phyloP scores from a whole-genome alignment of 768 basidiomycete genomes.

The Pulveroboletus frians region DNA sequence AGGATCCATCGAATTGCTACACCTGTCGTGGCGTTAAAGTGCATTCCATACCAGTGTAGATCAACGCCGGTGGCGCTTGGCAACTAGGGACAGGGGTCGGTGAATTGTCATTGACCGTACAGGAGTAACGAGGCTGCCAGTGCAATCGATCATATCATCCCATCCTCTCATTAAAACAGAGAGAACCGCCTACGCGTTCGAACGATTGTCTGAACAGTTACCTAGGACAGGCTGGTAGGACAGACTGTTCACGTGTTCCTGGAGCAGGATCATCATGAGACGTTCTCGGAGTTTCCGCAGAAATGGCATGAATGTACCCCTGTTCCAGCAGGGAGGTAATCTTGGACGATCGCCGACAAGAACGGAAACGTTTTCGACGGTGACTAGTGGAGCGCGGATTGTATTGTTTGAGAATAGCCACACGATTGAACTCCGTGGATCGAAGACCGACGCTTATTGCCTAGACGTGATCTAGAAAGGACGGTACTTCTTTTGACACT shows the following conservation, averaged over 20 bases:
- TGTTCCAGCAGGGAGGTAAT: not conserved
- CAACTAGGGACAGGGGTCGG: not conserved
- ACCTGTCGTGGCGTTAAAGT: not conserved
- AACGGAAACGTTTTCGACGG: not conserved
- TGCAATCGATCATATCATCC: not conserved
- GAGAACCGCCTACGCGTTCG: not conserved
- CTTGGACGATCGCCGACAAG: conserved; percentile 1
- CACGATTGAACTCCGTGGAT: not conserved
- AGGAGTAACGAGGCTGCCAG: not conserved
- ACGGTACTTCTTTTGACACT: not conserved
- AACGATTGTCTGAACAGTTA: not conserved
- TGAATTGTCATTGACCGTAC: not conserved
- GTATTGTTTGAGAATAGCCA: not conserved
- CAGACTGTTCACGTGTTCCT: not conserved
- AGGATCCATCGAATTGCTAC: conserved; percentile 4
- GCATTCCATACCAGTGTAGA: not conserved
- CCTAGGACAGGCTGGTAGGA: not conserved
- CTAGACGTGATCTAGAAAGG: not conserved
- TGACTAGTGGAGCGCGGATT: not conserved
- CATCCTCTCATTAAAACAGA: not conserved
- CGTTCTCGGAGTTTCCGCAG: not conserved
- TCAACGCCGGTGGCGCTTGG: not conserved
- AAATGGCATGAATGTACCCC: not conserved
- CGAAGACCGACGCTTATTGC: not conserved
- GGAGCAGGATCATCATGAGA: not conserved